Evolutionary conservation across 495 filamentous ascomycete species (phyloP), one percentile per base, ranked within the genome.

Genomic region (Xylaria nigripes): DNA sequence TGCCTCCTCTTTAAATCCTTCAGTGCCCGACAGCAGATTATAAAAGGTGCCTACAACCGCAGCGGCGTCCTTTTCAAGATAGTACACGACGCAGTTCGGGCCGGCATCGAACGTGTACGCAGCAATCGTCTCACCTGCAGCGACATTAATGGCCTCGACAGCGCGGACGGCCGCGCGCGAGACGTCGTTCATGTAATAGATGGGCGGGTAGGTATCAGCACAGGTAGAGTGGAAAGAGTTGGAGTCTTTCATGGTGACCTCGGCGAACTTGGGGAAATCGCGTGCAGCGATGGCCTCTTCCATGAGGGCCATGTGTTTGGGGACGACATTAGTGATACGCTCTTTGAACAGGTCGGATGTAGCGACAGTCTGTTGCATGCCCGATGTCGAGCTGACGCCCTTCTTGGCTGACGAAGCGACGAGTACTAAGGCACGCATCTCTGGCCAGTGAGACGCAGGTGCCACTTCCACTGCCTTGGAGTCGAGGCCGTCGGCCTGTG

Each of bases 51-150:
- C 90, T 0, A 85, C 74, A 18, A 98, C 86, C 5, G 78, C 66
- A 22, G 72, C 77, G 45, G 83, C 80, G 61, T 91, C 80, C 76
- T 87, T 74, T 70, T 89, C 86, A 27, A 87, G 79, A 58, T 90
- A 96, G 70, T 97, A 99, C 41, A 99, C 83, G 25, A 99, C 93
- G 27, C 88, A 87, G 67, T 99, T 99, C 58, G 93, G 94, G 42
- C 93, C 93, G 1, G 93, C 93, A 70, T 99, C 93, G 65, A 96
- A 99, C 0, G 93, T 99, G 69, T 99, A 99, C 18, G 93, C 92
- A 9, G 86, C 87, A 3, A 96, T 78, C 1, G 75, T 81, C 70
- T 80, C 83, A 42, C 87, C 87, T 16, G 79, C 82, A 9, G 77
- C 77, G 32, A 72, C 70, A 68, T 99, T 99, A 70, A 97, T 86